Percentiles rank a stretch among this genome's conserved stretches.
Conservation (phyloP, 371 early-diverging fungal genomes). For the Umbelopsis sp. region DNA sequence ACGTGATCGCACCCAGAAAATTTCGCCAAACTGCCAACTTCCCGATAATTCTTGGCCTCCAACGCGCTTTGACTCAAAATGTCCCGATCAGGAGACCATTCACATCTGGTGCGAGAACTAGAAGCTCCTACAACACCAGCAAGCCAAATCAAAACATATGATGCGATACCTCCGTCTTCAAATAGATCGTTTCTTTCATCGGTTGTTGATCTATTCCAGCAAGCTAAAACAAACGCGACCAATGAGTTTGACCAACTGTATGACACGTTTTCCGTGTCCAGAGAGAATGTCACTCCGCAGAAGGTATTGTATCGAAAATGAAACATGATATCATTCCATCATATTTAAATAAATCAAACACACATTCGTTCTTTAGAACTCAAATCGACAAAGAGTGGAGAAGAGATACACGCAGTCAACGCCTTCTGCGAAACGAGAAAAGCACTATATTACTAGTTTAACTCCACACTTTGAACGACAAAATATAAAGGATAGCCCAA, state of each 20-base stretch:
- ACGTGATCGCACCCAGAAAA: too few species aligned
- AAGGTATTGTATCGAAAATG: background rate
- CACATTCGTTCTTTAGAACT: too few species aligned
- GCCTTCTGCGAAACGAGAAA: background rate
- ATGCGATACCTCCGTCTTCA: constrained; percentile 1
- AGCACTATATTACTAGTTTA: constrained; percentile 2
- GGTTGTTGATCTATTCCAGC: constrained; percentile 8
- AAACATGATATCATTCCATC: too few species aligned
- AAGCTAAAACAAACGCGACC: constrained; percentile 13
- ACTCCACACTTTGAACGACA: constrained; percentile 9
- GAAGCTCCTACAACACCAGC: background rate
- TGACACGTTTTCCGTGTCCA: constrained; percentile 1
- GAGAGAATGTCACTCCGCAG: background rate
- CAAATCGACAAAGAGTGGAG: background rate
- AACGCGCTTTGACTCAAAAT: constrained; percentile 19
- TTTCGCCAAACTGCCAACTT: background rate
- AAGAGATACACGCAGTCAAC: background rate
- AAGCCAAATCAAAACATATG: background rate
- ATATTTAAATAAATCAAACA: too few species aligned
- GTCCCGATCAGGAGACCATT: constrained; percentile 7
- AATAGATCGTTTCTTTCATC: constrained; percentile 5
- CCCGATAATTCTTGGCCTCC: background rate
- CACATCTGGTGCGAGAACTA: background rate
- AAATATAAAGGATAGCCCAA: background rate
- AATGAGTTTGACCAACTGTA: constrained; percentile 14